phyloP scores from a whole-genome alignment of 2,329 filamentous ascomycete species.

The Dactylella cylindrospora region DNA sequence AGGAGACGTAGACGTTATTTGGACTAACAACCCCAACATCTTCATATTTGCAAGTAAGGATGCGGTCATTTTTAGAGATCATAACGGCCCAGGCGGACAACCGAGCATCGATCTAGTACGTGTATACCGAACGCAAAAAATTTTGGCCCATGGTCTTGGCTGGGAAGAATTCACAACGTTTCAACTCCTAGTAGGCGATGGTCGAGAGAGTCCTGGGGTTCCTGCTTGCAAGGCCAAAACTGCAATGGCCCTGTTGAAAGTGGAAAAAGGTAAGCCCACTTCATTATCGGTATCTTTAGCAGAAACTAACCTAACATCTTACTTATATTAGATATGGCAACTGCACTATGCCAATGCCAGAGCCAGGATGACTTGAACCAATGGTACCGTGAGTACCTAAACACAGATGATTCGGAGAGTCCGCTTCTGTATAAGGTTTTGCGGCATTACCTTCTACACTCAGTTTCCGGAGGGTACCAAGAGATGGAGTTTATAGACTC shows the following conservation, averaged over 20 bases:
- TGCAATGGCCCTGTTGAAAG: background rate
- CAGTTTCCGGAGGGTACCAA: background rate
- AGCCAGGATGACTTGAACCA: conserved; percentile 9
- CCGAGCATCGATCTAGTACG: background rate
- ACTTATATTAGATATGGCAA: background rate
- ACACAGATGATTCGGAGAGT: background rate
- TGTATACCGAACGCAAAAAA: conserved; percentile 2
- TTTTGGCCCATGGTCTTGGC: background rate
- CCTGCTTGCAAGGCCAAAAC: background rate
- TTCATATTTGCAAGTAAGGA: conserved; percentile 4
- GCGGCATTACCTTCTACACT: background rate
- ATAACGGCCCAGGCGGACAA: background rate
- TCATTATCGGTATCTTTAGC: background rate
- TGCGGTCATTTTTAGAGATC: conserved; percentile 5
- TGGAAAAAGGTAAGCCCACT: background rate
- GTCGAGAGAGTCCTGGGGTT: background rate
- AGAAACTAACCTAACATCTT: background rate
- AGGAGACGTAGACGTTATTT: conserved; percentile 19
- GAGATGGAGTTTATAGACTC: background rate
- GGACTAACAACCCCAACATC: conserved; percentile 1
- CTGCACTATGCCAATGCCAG: background rate
- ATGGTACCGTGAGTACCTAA: background rate
- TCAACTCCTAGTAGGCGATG: background rate
- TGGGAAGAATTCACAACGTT: background rate
- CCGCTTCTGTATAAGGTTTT: background rate